Conservation (phyloP, 1,284 basidiomycete genomes). For the Ustilago xerochloae region DNA sequence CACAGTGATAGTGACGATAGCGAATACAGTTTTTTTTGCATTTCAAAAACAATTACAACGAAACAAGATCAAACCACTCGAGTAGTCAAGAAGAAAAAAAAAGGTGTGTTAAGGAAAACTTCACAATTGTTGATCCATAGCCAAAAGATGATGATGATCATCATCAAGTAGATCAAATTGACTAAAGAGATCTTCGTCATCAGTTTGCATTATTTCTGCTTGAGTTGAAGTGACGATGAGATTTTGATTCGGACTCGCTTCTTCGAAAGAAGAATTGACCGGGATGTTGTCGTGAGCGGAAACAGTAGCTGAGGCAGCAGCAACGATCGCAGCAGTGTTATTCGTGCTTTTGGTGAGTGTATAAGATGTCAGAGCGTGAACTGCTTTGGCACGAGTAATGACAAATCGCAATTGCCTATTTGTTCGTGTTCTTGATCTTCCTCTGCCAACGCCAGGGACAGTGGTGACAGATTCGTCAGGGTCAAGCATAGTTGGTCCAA, state of each 20-base stretch:
- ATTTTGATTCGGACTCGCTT: background rate
- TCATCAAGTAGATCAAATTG: constrained; percentile 13
- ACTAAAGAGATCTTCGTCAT: constrained; percentile 9
- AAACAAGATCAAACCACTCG: no score
- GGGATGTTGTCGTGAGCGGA: background rate
- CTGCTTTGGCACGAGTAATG: constrained; percentile 16
- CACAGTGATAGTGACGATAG: background rate
- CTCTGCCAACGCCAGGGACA: no score
- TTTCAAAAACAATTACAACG: background rate
- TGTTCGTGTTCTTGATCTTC: background rate
- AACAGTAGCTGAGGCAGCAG: background rate
- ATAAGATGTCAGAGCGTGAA: constrained; percentile 12
- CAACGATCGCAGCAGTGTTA: background rate
- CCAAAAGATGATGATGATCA: constrained; percentile 7
- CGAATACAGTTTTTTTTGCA: no score
- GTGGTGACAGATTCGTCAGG: no score
- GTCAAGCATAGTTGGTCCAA: constrained; percentile 31
- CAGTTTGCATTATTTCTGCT: background rate
- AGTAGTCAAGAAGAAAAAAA: no score
- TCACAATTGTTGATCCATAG: constrained; percentile 10
- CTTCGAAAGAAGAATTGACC: background rate
- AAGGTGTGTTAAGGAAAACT: background rate
- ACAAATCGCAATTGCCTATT: constrained; percentile 22
- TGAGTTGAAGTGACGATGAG: background rate
- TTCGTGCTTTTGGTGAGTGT: background rate